Percentiles rank a stretch among this genome's conserved stretches.
These are phyloP conservation scores for Alliaria petiolata DNA, from an alignment of 345 rosid genomes.

Conservation along the genomic window DNA sequence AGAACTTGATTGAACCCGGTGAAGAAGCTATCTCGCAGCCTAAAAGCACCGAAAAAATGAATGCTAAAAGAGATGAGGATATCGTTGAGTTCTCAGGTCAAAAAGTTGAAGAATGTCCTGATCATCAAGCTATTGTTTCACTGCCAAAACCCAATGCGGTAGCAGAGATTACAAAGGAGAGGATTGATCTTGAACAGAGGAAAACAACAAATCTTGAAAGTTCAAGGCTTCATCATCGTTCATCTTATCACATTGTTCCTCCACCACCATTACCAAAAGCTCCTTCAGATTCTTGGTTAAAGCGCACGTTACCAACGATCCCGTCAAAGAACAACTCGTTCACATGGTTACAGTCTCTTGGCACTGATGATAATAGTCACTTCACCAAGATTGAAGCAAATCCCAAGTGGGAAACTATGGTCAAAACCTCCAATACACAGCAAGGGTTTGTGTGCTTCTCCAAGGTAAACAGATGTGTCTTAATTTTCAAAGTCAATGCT, in stretches of 20 bases:
- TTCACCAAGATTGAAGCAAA: constrained; percentile 29
- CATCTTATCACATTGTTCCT: constrained; percentile 32
- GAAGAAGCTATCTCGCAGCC: constrained; percentile 13
- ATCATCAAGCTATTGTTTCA: constrained; percentile 17
- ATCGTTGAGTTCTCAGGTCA: constrained; percentile 12
- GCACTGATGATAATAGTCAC: constrained; percentile 9
- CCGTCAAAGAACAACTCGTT: constrained; percentile 44
- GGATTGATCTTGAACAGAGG: constrained; percentile 32
- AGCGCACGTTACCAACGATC: constrained; percentile 57
- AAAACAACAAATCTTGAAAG: constrained; percentile 30
- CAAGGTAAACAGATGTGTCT: constrained; percentile 45
- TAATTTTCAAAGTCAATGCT: not conserved
- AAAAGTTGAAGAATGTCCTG: constrained; percentile 15
- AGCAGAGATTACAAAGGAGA: constrained; percentile 28
- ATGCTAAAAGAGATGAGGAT: constrained; percentile 18
- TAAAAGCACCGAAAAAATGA: constrained; percentile 20
- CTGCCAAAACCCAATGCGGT: constrained; percentile 14
- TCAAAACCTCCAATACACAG: constrained; percentile 50
- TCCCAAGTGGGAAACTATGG: constrained; percentile 79
- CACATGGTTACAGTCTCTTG: constrained; percentile 32
- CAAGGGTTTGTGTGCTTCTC: constrained; percentile 53
- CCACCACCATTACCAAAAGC: constrained; percentile 76
- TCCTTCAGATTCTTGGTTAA: constrained; percentile 93
- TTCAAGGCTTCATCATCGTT: constrained; percentile 27
- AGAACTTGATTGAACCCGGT: constrained; percentile 14